Percentiles rank a stretch among this genome's conserved stretches.
phyloP scores from a whole-genome alignment of 495 filamentous ascomycete genomes.

The Pseudotulostoma volvatum region DNA sequence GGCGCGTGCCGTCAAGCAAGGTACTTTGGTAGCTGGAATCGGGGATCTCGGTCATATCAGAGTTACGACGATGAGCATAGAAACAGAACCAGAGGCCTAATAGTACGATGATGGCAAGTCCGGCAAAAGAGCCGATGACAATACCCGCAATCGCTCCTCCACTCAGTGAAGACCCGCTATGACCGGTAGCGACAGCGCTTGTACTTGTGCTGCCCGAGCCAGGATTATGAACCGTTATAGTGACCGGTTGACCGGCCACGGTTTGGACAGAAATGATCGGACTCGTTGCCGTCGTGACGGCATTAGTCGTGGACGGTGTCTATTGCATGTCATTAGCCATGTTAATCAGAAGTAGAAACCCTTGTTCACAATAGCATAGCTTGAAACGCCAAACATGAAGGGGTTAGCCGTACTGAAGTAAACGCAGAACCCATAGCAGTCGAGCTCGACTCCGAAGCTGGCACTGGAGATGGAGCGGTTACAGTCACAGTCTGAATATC shows the following conservation, averaged over 20 bases:
- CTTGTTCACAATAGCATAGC: too few relatives aligned
- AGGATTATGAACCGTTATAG: constrained; percentile 34
- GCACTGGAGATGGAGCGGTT: constrained; percentile 2
- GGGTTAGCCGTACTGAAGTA: constrained; percentile 5
- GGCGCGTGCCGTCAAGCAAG: constrained; percentile 20
- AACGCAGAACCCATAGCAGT: constrained; percentile 1
- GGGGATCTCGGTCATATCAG: constrained; percentile 18
- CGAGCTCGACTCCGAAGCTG: background rate
- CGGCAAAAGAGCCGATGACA: constrained; percentile 34
- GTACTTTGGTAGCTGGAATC: constrained; percentile 17
- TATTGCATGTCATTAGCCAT: background rate
- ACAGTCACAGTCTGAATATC: constrained; percentile 6
- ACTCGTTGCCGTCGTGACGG: constrained; percentile 18
- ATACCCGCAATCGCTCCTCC: constrained; percentile 30
- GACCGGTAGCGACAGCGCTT: constrained; percentile 4
- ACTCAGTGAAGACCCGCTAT: constrained; percentile 14
- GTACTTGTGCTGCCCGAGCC: constrained; percentile 6
- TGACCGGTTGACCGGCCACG: constrained; percentile 31
- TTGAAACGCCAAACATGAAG: constrained; percentile 5
- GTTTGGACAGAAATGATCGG: constrained; percentile 32
- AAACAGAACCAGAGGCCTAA: constrained; percentile 27
- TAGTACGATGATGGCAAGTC: constrained; percentile 22
- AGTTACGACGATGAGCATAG: constrained; percentile 22
- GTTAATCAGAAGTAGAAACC: background rate
- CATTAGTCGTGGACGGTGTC: constrained; percentile 3